Base-by-base conservation (phyloP, 768 basidiomycete species). In the Termitomyces titanicus region DNA sequence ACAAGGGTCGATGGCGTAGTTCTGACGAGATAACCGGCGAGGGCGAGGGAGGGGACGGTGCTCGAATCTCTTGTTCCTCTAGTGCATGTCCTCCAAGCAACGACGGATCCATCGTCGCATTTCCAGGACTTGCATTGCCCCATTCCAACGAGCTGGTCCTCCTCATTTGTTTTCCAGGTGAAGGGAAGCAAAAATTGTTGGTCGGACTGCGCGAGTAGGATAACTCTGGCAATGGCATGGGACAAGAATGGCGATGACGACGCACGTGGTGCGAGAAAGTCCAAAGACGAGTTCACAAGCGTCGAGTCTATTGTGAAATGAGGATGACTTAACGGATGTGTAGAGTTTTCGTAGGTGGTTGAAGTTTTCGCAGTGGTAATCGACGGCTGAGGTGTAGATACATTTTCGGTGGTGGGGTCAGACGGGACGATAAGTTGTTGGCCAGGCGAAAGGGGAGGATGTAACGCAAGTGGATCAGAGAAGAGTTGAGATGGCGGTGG, bases 61-160 rank as follows among this genome's bases (percentile, higher is more conserved):
- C 20, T 38, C 12, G 24, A 47, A 47, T 5, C 20, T 52, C 35
- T n/a, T 56, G 47, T 33, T 51, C 53, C n/a, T 53, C 46, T 13
- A 22, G 9, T 6, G 24, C 24, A 12, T n/a, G 15, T 27, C 60
- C 58, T 11, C 57, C 59, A 11, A 65, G 54, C 20, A 63, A 29
- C 11, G 57, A 57, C 5, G 64, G 64, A 24, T 65, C 47, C 24
- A 65, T 60, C 6, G 64, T 64, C 13, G 62, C 64, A 53, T 63
- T 42, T 8, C 53, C 59, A 17, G 57, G 52, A 25, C 49, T 25
- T 3, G 29, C 29, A 29, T 29, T 29, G 9, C 29, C 29, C 27
- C 49, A 53, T 9, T 47, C 18, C 20, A 27, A 20, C 33, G 38
- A 34, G 18, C 45, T 45, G 47, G 9, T 29, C 12, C 7, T n/a